Conservation (phyloP, 2,329 filamentous ascomycete genomes). For the Neofusicoccum sp. region DNA sequence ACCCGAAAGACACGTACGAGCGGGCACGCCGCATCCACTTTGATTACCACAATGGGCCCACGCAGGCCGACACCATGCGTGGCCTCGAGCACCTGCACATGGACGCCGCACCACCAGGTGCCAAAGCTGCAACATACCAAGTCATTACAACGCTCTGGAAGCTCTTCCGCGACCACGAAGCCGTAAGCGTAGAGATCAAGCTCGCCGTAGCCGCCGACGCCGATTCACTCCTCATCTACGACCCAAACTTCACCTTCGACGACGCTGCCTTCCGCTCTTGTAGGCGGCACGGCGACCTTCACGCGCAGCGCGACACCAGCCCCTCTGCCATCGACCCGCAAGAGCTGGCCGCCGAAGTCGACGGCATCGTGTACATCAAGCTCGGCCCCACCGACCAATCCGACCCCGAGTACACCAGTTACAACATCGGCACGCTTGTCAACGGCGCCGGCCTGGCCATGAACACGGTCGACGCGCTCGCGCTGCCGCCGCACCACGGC, state of each 20-base stretch:
- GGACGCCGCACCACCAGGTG: slow-evolving; percentile 42
- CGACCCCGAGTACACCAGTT: slow-evolving; percentile 42
- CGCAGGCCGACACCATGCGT: slow-evolving; percentile 38
- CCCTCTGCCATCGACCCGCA: slow-evolving; percentile 48
- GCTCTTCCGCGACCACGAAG: slow-evolving; percentile 65
- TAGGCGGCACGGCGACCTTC: slow-evolving; percentile 61
- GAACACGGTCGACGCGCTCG: slow-evolving; percentile 83
- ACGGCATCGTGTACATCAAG: slow-evolving; percentile 78
- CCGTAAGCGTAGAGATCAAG: slow-evolving; percentile 57
- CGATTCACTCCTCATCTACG: slow-evolving; percentile 50
- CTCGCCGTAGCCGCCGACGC: slow-evolving; percentile 41
- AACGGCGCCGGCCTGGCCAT: slow-evolving; percentile 89
- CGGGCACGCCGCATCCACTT: slow-evolving; percentile 60
- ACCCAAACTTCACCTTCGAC: slow-evolving; percentile 64
- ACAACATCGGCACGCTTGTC: slow-evolving; percentile 76
- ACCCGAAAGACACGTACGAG: slow-evolving; percentile 42
- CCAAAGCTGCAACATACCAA: slow-evolving; percentile 45
- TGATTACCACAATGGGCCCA: slow-evolving; percentile 52
- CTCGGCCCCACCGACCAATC: slow-evolving; percentile 42
- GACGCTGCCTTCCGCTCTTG: slow-evolving; percentile 65
- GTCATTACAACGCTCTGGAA: slow-evolving; percentile 56
- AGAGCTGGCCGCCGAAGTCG: slow-evolving; percentile 62
- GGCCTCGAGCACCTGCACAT: slow-evolving; percentile 56
- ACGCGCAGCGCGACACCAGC: slow-evolving; percentile 54
- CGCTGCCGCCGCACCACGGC: slow-evolving; percentile 54